These are phyloP conservation scores for Citrus mangshanensis DNA, from an alignment of 345 rosid species.

Conservation along the genomic window DNA sequence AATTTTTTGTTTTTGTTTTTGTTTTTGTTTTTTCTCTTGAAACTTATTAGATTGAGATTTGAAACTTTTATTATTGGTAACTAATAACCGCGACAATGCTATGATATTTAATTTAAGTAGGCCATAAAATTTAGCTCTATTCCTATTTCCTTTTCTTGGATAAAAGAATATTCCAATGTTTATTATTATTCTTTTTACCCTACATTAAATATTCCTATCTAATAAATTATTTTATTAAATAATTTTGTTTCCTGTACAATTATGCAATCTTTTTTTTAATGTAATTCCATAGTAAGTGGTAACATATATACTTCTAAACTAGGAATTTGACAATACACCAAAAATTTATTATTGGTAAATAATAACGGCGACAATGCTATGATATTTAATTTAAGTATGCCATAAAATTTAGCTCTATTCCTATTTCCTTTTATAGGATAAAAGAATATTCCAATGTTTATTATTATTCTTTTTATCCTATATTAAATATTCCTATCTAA, in stretches of 20 bases:
- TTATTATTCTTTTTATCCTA: too few relatives aligned
- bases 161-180: background rate
- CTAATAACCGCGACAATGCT: too few relatives aligned
- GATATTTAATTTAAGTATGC: background rate
- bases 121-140: background rate
- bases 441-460: background rate
- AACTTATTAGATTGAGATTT: too few relatives aligned
- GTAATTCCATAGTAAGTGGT: background rate
- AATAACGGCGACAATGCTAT: background rate
- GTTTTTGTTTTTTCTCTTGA: too few relatives aligned
- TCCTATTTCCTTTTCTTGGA: background rate
- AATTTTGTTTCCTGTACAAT: background rate
- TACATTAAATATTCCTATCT: background rate
- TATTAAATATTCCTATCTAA: background rate
- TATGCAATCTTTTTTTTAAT: too few relatives aligned
- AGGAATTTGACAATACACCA: background rate
- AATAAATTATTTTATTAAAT: background rate
- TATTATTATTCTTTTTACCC: too few relatives aligned
- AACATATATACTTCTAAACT: background rate
- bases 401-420: too few relatives aligned
- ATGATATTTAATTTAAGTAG: background rate
- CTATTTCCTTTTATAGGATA: background rate
- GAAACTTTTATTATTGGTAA: too few relatives aligned
- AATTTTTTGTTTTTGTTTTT: too few relatives aligned
- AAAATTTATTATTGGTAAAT: too few relatives aligned